A percentile compares a stretch with the other conserved stretches of the same genome.
These are phyloP conservation scores for Cordyceps militaris DNA, from an alignment of 2,329 filamentous ascomycete genomes.

Conservation along the genomic window DNA sequence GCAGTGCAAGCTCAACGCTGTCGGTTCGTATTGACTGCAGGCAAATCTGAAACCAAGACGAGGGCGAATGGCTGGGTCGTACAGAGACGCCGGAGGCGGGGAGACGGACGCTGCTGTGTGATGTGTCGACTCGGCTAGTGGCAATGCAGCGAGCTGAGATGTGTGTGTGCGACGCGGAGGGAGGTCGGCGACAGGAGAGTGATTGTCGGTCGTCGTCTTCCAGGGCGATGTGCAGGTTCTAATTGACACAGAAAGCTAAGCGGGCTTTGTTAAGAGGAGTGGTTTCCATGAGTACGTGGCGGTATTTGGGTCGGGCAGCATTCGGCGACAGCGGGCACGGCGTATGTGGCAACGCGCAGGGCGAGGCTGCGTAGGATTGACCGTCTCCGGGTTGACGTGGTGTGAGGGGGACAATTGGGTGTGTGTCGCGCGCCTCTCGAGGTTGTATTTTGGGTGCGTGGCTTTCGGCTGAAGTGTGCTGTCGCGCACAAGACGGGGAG, in stretches of 20 bases:
- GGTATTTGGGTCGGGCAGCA: neutral
- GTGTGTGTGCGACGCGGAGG: neutral
- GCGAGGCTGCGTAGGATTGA: neutral
- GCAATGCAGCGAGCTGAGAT: neutral
- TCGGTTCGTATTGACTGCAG: neutral
- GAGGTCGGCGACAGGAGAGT: neutral
- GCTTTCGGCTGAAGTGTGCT: conserved; percentile 1
- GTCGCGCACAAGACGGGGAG: neutral
- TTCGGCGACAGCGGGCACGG: neutral
- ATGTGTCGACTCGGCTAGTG: conserved; percentile 3
- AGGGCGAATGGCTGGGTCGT: neutral
- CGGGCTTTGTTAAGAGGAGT: neutral
- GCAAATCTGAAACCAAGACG: neutral
- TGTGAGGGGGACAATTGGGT: neutral
- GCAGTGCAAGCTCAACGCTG: neutral
- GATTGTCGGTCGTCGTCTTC: neutral
- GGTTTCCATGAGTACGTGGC: conserved; percentile 2
- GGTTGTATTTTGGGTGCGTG: conserved; percentile 1
- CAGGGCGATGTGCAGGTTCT: neutral
- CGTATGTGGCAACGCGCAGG: neutral
- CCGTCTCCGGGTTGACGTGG: neutral
- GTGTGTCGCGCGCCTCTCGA: neutral
- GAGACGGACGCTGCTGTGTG: neutral
- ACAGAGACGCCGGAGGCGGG: neutral
- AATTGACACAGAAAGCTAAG: neutral